A percentile compares a stretch with the other conserved stretches of the same genome.
Conservation (phyloP, 176 grass and related monocot genomes). For the Typha latifolia region DNA sequence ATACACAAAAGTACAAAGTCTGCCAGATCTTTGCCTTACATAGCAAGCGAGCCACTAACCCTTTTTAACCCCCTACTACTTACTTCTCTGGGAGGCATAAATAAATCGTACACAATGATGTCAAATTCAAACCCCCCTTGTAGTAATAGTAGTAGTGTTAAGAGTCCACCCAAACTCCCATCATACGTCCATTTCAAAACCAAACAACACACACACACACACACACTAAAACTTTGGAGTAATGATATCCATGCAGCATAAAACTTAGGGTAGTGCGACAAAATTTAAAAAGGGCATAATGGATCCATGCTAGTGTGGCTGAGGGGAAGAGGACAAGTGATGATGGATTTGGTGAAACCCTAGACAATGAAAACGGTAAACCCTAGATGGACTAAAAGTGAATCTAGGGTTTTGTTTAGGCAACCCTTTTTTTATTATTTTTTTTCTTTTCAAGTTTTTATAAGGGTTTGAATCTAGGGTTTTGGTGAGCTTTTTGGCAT, state of each 20-base stretch:
- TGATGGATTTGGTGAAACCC: constrained; percentile 26
- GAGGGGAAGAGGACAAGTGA: constrained; percentile 16
- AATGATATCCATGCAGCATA: too few species aligned
- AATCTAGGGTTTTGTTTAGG: constrained; percentile 9
- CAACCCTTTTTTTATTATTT: too few species aligned
- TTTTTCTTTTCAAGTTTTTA: too few species aligned
- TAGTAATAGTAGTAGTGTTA: background rate
- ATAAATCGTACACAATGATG: constrained; percentile 10
- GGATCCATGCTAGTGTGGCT: background rate
- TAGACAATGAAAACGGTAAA: constrained; percentile 7
- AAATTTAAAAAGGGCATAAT: background rate
- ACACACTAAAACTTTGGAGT: background rate
- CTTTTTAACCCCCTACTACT: too few species aligned
- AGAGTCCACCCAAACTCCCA: background rate
- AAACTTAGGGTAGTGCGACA: constrained; percentile 7
- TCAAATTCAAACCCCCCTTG: background rate
- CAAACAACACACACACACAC: background rate
- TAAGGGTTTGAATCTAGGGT: too few species aligned
- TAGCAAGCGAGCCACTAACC: constrained; percentile 9
- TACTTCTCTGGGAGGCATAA: background rate
- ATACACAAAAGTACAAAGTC: background rate
- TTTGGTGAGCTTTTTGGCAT: too few species aligned
- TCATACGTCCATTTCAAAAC: background rate
- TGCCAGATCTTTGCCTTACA: constrained; percentile 16
- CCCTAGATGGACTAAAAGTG: background rate